phyloP scores from a whole-genome alignment of 495 filamentous ascomycete genomes.

The Tirmania nivea region DNA sequence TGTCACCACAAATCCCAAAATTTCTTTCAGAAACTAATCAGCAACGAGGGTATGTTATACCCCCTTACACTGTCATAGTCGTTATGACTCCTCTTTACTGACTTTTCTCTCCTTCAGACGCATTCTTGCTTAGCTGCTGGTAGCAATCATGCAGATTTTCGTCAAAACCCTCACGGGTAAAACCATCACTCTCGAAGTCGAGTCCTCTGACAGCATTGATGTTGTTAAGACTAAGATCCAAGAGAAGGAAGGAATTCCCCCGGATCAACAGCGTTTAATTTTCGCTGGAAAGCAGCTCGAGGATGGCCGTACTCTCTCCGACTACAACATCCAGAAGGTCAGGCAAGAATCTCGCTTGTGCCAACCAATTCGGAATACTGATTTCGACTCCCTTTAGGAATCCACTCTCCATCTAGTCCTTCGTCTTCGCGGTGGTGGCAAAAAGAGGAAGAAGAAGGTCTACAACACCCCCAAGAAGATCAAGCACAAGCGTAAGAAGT shows the following conservation, averaged over 20 bases:
- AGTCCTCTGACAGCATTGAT: slow-evolving; percentile 98
- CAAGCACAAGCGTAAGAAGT: slow-evolving; percentile 99
- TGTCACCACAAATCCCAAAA: too few relatives aligned
- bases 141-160: slow-evolving; percentile 83
- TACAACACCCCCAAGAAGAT: slow-evolving; percentile 99
- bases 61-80: too few relatives aligned
- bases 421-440: slow-evolving; percentile 86
- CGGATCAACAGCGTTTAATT: slow-evolving; percentile 99
- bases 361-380: too few relatives aligned
- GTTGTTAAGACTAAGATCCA: slow-evolving; percentile 46
- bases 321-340: slow-evolving; percentile 99
- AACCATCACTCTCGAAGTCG: slow-evolving; percentile 99
- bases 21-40: too few relatives aligned
- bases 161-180: slow-evolving; percentile 99
- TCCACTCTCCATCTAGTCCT: slow-evolving; percentile 96
- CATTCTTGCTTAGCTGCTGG: slow-evolving; percentile 21
- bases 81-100: too few relatives aligned
- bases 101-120: slow-evolving; percentile 11
- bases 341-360: neutral
- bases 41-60: too few relatives aligned
- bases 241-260: slow-evolving; percentile 99
- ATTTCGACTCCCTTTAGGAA: slow-evolving; percentile 31
- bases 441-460: slow-evolving; percentile 99
- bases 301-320: slow-evolving; percentile 94
- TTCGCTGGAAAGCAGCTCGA: slow-evolving; percentile 99